Evolutionary conservation across 2,329 filamentous ascomycete species (phyloP), one percentile per base, ranked within the genome.

Genomic region (Seiridium unicorne): DNA sequence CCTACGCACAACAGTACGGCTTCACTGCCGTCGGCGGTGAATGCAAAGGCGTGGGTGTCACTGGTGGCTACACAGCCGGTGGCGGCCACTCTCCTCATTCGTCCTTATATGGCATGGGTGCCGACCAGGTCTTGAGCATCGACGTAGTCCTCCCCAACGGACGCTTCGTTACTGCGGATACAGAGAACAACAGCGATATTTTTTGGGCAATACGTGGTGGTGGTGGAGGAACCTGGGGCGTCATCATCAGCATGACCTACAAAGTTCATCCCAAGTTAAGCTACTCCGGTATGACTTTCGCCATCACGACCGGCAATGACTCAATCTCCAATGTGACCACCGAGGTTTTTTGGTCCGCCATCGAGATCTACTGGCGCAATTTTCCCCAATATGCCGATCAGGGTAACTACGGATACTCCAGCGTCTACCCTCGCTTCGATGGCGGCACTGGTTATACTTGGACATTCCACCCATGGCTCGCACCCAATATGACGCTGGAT

Each of bases 1-100:
- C 76, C 26, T 77, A 76, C 44, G 82, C 81, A 1, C 65, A 79
- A 8, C 69, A 74, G 26, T 67, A 76, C 32, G 79, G 79, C 1
- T 72, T 80, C 55, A 76, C 74, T 0, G 76, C 84, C 2, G 78
- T 86, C 2, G 81, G 79, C 26, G 84, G 84, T 5, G 80, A 81
- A 5, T 31, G 46, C 26, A 82, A 42, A 13, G 38, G 82, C 61
- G 61, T 55, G 4, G 82, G 82, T 38, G 72, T 81, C 44, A 69
- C 71, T 9, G 80, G 80, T 11, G 76, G 77, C 6, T 79, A 73
- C 64, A 67, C 71, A 5, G 63, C 76, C 54, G 81, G 80, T 31
- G 83, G 80, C 55, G 83, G 83, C 0, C 82, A 85, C 67, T 79
- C 76, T 5, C 80, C 80, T 1, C 65, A 85, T 55, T 76, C 76